A percentile compares a stretch with the other conserved stretches of the same genome.
phyloP scores from a whole-genome alignment of 2,329 filamentous ascomycete genomes.

The Coniochaeta sp. region DNA sequence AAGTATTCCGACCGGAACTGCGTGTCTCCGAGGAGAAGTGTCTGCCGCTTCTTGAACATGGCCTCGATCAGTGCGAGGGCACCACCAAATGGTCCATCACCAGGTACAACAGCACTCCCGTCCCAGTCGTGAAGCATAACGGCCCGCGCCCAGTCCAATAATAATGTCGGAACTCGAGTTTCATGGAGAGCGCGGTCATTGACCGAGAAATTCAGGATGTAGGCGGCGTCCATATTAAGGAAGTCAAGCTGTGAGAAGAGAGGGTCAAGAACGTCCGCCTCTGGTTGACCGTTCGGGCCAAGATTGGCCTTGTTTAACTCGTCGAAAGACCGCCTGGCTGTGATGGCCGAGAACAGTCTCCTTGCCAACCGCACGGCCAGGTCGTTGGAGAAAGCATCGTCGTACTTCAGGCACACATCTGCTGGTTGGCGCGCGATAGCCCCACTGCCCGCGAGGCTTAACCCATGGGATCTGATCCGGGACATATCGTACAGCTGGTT shows the following conservation, averaged over 20 bases:
- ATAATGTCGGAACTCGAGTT: constrained; percentile 46
- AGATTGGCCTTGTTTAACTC: constrained; percentile 32
- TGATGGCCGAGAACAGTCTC: constrained; percentile 51
- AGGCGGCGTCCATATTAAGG: constrained; percentile 35
- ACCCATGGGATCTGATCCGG: constrained; percentile 47
- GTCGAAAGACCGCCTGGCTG: constrained; percentile 43
- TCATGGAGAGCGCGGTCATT: constrained; percentile 49
- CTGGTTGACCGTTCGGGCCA: constrained; percentile 20
- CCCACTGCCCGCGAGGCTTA: constrained; percentile 40
- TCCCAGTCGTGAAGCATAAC: constrained; percentile 78
- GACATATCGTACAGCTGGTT: constrained; percentile 52
- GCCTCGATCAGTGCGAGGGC: constrained; percentile 67
- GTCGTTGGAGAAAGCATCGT: constrained; percentile 57
- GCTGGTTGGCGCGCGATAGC: constrained; percentile 37
- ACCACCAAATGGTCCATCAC: constrained; percentile 66
- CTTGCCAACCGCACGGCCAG: constrained; percentile 51
- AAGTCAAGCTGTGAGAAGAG: constrained; percentile 48
- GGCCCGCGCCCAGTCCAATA: constrained; percentile 66
- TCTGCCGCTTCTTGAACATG: constrained; percentile 62
- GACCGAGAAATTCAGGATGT: constrained; percentile 40
- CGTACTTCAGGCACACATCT: constrained; percentile 50
- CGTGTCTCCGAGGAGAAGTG: constrained; percentile 57
- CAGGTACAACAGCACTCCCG: constrained; percentile 62
- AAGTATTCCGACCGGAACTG: constrained; percentile 73
- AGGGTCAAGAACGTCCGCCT: constrained; percentile 37